A percentile compares a stretch with the other conserved stretches of the same genome.
These are phyloP conservation scores for Nicotiana undulata DNA, from an alignment of 257 asterid genomes.

Conservation along the genomic window DNA sequence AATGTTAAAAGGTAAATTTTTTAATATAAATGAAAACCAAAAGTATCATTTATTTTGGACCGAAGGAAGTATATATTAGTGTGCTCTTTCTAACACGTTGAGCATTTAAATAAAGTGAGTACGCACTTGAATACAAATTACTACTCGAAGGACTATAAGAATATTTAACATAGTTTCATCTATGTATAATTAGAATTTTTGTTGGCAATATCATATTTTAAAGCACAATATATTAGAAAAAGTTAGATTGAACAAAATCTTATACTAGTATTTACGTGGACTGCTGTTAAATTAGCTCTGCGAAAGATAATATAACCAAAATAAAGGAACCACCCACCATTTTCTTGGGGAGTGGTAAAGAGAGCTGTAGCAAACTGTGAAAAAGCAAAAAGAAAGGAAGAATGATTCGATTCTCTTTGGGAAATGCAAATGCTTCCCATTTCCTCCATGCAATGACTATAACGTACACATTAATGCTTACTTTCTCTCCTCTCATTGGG, in stretches of 20 bases:
- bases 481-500: not conserved
- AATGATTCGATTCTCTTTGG: slow-evolving; percentile 73
- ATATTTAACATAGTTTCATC: not conserved
- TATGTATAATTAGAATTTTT: not conserved
- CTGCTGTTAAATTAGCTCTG: not conserved
- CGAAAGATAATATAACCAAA: not conserved
- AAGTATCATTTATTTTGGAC: too few species aligned
- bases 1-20: too few species aligned
- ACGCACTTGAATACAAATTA: not conserved
- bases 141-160: not conserved
- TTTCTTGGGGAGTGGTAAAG: slow-evolving; percentile 90
- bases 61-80: too few species aligned
- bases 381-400: slow-evolving; percentile 47
- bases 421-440: slow-evolving; percentile 38
- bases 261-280: not conserved
- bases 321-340: slow-evolving; percentile 48
- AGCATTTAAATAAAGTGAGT: too few species aligned
- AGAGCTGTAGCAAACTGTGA: slow-evolving; percentile 66
- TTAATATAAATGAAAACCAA: too few species aligned
- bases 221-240: not conserved
- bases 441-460: slow-evolving; percentile 9
- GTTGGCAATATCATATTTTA: not conserved
- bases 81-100: fast-evolving
- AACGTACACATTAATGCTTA: slow-evolving; percentile 5
- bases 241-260: not conserved